Base-by-base conservation (phyloP, 371 early-diverging fungal species). In the Mortierella sp. region DNA sequence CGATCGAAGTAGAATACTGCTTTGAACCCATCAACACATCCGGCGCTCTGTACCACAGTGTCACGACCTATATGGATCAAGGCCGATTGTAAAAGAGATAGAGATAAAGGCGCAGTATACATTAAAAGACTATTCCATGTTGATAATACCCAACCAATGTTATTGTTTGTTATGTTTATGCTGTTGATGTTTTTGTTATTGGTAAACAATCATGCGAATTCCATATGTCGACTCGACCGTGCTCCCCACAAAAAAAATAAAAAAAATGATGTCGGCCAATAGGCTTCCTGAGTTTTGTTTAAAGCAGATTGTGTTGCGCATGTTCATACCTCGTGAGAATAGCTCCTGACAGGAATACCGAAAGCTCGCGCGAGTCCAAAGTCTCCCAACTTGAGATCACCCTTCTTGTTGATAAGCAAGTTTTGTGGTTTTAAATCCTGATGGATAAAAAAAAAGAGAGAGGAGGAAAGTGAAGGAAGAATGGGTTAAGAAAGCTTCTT, bases 1-100 rank as follows among this genome's bases (percentile, higher is more conserved):
- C 99, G 68, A 99, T 97, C 1, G 97, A 96, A 17, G 97, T 98
- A 9, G 95, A 92, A 83, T 99, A 99, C 68, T 98, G 95, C 72
- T 96, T 91, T 37, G 96, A 95, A 5, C 99, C 99, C 93, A 99
- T 92, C 47, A 99, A 84, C 15, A 99, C 97, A 85, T 99, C 99
- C 1, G 99, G 99, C 0, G 99, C 96, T 72, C 99, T 93, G 84
- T 99, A 99, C 96, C 96, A 96, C 64, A 95, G 82, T 9, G 96
- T 95, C 34, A 95, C 95, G 10, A 96, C 95, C 91, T 90, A 73
- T 53, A 28, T n/a, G n/a, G n/a, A n/a, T n/a, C n/a, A n/a, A n/a
- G n/a, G n/a, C n/a, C n/a, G n/a, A n/a, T n/a, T 45, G 45, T 45
- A 9, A 15, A 45, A 45, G 12, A n/a, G 40, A 40, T 10, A 57